phyloP scores from a whole-genome alignment of 108 stramenopile species.

The Nitzschia putrida region DNA sequence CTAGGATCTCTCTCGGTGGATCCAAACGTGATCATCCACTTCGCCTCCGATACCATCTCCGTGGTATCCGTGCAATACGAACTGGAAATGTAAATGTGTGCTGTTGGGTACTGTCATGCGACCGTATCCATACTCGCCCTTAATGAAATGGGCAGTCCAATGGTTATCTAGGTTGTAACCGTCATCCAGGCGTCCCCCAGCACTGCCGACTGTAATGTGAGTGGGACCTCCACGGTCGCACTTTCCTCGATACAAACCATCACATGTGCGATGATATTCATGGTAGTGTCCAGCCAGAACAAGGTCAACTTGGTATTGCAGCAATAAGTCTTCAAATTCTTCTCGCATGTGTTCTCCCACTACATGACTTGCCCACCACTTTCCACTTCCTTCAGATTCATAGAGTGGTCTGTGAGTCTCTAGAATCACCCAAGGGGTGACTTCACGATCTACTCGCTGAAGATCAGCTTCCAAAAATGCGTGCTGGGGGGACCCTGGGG shows the following conservation, averaged over 20 bases:
- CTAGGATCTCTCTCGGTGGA: conserved; percentile 10
- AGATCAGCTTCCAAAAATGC: conserved; percentile 63
- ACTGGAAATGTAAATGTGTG: conserved; percentile 52
- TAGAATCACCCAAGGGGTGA: conserved; percentile 84
- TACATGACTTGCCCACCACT: conserved; percentile 36
- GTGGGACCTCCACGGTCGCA: conserved; percentile 57
- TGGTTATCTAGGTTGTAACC: conserved; percentile 22
- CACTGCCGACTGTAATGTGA: conserved; percentile 66
- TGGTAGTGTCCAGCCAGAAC: conserved; percentile 81
- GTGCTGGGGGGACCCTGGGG: conserved; percentile 64
- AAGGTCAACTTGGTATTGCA: conserved; percentile 66
- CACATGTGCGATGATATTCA: conserved; percentile 66
- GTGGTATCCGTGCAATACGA: conserved; percentile 31
- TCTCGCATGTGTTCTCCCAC: conserved; percentile 56
- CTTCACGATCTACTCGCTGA: conserved; percentile 51
- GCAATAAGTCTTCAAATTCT: conserved; percentile 73
- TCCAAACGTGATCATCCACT: conserved; percentile 47
- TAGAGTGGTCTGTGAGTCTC: conserved; percentile 85
- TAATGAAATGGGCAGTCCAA: conserved; percentile 47
- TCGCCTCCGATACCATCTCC: conserved; percentile 20
- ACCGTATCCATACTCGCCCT: conserved; percentile 55
- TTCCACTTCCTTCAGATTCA: conserved; percentile 29
- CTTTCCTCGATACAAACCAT: conserved; percentile 53
- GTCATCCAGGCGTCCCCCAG: conserved; percentile 42
- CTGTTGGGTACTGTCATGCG: conserved; percentile 52